These are phyloP conservation scores for Alnus glutinosa DNA, from an alignment of 306 rosid species.

Conservation along the genomic window DNA sequence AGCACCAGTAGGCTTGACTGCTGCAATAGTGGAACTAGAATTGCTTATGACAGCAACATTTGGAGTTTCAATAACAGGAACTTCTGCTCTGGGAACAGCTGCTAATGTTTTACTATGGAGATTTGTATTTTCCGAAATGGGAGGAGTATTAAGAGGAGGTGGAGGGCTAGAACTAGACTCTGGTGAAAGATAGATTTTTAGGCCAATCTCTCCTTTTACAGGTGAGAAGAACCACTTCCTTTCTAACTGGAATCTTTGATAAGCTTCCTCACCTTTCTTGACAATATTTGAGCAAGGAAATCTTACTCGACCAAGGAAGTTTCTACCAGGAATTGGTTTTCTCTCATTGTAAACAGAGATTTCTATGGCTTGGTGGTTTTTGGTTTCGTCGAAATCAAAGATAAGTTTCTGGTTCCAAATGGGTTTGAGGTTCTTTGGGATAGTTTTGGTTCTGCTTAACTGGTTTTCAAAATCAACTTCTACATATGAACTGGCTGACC, in stretches of 20 bases:
- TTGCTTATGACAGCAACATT: slow-evolving; percentile 10
- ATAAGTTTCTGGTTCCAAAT: slow-evolving; percentile 55
- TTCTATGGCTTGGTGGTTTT: slow-evolving; percentile 42
- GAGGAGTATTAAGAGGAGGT: slow-evolving; percentile 25
- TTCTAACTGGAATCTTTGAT: slow-evolving; percentile 56
- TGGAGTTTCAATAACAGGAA: slow-evolving; percentile 3
- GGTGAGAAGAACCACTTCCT: slow-evolving; percentile 60
- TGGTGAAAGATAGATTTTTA: slow-evolving; percentile 56
- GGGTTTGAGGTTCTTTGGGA: slow-evolving; percentile 67
- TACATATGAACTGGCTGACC: slow-evolving; percentile 62
- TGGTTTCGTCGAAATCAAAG: slow-evolving; percentile 44
- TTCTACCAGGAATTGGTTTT: slow-evolving; percentile 38
- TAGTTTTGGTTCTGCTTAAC: slow-evolving; percentile 53
- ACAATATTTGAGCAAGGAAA: slow-evolving; percentile 64
- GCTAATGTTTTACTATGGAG: slow-evolving; percentile 17
- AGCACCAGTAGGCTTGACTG: slow-evolving; percentile 22
- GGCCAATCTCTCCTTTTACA: slow-evolving; percentile 78
- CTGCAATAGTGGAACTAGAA: slow-evolving; percentile 24
- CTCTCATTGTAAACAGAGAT: slow-evolving; percentile 56
- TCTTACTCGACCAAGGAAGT: slow-evolving; percentile 65
- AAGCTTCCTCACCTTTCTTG: slow-evolving; percentile 61
- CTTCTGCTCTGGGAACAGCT: slow-evolving; percentile 25
- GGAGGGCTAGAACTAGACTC: slow-evolving; percentile 26
- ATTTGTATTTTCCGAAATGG: slow-evolving; percentile 27
- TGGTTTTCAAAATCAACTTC: slow-evolving; percentile 66